Evolutionary conservation across 208 protist genomes (phyloP), one percentile per base, ranked within the genome.

Genomic region (Leishmania martiniquensis): DNA sequence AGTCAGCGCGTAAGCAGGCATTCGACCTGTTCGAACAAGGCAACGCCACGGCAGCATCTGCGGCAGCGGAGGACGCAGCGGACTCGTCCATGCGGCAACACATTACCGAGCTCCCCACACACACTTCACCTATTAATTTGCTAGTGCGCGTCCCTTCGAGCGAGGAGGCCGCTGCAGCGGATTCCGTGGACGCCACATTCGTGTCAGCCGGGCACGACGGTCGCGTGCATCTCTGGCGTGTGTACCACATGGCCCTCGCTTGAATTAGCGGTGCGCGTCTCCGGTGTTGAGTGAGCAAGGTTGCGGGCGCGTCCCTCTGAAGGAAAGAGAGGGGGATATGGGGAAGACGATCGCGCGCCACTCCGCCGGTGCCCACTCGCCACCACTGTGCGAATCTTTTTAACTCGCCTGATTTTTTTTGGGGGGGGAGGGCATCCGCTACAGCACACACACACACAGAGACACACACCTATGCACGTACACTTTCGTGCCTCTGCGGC

Each of bases 201-300:
- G 32, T 77, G 20, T 82, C 78, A 0, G 51, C 54, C 6, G 70
- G 66, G 13, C 42, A 68, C 55, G 67, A 78, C 25, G 73, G 72
- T 5, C 42, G 20, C n/a, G 78, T 83, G 72, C 78, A 83, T n/a
- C 72, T 83, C 2, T 83, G 78, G 78, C 54, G 67, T 29, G 44
- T 81, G 3, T 3, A 45, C 62, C 7, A 42, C 37, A 67, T 7
- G 6, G 45, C 32, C 62, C 34, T 44, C 1, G 49, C 12, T 22
- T 22, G 20, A 25, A 20, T 1, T 4, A 65, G 59, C 6, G 59
- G 59, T 34, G 39, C 29, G 29, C 32, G 29, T 65, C 10, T 4
- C 32, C 59, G 29, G 10, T 42, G 17, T 9, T 45, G 47, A 17
- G 34, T 34, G 59, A 15, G 15, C 13, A 45, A n/a, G 62, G n/a